These are phyloP conservation scores for Xerocomus spinulosus DNA, from an alignment of 768 basidiomycete genomes.

Conservation along the genomic window DNA sequence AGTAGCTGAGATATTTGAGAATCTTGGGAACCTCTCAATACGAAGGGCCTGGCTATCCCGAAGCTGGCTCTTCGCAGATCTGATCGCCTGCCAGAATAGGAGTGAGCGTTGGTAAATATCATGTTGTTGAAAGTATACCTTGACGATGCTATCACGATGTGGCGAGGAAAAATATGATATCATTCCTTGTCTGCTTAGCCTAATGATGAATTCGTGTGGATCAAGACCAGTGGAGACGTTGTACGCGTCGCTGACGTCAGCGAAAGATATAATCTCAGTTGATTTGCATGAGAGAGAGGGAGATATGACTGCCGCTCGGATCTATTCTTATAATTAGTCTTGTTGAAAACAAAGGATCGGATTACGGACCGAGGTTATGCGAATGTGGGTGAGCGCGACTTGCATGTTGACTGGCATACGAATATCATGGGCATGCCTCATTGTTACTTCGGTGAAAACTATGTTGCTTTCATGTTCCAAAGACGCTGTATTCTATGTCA, in stretches of 20 bases:
- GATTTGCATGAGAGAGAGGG: slow-evolving; percentile 67
- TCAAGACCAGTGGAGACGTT: slow-evolving; percentile 76
- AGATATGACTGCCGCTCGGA: slow-evolving; percentile 68
- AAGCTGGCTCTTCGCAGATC: slow-evolving; percentile 68
- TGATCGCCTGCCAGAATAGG: slow-evolving; percentile 49
- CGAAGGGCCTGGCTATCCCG: slow-evolving; percentile 49
- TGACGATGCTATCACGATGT: slow-evolving; percentile 66
- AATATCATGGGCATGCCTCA: slow-evolving; percentile 60
- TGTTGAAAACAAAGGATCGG: background rate
- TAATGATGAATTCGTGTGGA: slow-evolving; percentile 75
- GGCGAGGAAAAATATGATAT: slow-evolving; percentile 76
- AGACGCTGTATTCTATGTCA: slow-evolving; percentile 39
- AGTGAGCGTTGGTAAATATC: background rate
- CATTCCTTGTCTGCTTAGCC: slow-evolving; percentile 62
- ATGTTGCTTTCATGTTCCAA: slow-evolving; percentile 58
- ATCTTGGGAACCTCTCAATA: slow-evolving; percentile 65
- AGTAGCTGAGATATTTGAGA: slow-evolving; percentile 82
- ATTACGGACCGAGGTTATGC: slow-evolving; percentile 65
- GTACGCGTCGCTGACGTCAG: slow-evolving; percentile 84
- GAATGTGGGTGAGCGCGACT: slow-evolving; percentile 65
- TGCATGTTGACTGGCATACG: slow-evolving; percentile 69
- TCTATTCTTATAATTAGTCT: slow-evolving; percentile 33
- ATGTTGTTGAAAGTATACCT: slow-evolving; percentile 39
- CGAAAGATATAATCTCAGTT: slow-evolving; percentile 74
- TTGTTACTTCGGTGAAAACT: slow-evolving; percentile 57